phyloP scores from a whole-genome alignment of 352 stramenopile genomes.

The Pythium chondricola region DNA sequence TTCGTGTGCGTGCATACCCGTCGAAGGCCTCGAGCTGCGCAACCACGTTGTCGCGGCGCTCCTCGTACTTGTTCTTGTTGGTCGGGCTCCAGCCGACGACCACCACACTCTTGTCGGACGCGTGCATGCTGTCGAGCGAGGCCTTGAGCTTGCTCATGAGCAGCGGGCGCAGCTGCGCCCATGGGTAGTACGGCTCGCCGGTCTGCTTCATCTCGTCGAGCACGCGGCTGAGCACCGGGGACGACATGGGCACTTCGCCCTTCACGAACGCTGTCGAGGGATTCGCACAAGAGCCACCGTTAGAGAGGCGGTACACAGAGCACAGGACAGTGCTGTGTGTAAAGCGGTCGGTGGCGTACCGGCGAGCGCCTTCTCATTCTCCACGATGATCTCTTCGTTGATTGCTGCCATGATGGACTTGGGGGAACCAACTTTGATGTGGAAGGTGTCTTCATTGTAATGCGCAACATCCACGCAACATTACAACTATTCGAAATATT shows the following conservation, averaged over 20 bases:
- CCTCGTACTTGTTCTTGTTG: conserved; percentile 43
- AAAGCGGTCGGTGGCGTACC: conserved; percentile 19
- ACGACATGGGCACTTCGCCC: conserved; percentile 34
- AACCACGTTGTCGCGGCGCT: conserved; percentile 46
- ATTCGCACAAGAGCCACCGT: no score
- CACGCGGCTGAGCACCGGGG: conserved; percentile 48
- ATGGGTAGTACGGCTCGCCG: conserved; percentile 68
- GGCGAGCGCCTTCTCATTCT: conserved; percentile 66
- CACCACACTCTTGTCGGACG: conserved; percentile 27
- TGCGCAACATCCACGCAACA: conserved; percentile 9
- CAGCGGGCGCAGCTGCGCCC: conserved; percentile 61
- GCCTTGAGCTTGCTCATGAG: conserved; percentile 47
- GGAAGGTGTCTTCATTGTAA: background rate
- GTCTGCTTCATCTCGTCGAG: conserved; percentile 62
- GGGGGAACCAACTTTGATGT: background rate
- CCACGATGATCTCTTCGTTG: conserved; percentile 47
- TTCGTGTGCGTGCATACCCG: conserved; percentile 12
- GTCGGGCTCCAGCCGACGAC: conserved; percentile 36
- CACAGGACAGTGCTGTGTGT: background rate
- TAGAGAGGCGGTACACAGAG: background rate
- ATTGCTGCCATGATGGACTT: conserved; percentile 3
- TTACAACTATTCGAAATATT: background rate
- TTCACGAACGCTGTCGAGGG: conserved; percentile 39
- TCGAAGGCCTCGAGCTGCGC: conserved; percentile 62
- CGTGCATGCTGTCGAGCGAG: conserved; percentile 52